Conservation (phyloP, 495 filamentous ascomycete genomes). For the Aspergillus carlsbadensis region DNA sequence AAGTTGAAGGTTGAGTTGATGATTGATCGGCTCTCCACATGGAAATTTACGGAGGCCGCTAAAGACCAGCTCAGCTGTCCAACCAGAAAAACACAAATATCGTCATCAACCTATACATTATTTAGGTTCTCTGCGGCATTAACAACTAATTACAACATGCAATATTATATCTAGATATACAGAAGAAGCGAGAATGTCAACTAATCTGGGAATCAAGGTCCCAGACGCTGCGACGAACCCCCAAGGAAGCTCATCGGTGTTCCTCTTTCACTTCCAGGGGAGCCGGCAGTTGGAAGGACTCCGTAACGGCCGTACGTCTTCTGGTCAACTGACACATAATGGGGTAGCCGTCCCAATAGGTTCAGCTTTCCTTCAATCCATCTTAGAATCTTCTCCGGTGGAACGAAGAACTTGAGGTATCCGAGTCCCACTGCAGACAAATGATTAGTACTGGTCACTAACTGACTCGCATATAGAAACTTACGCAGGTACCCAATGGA, state of each 20-base stretch:
- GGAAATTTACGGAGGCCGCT: slow-evolving; percentile 28
- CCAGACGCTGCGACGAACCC: slow-evolving; percentile 59
- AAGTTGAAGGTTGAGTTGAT: slow-evolving; percentile 1
- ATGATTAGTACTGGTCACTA: slow-evolving; percentile 14
- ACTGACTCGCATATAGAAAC: slow-evolving; percentile 20
- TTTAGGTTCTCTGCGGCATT: slow-evolving; percentile 15
- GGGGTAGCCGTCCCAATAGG: slow-evolving; percentile 74
- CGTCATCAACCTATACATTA: slow-evolving; percentile 16
- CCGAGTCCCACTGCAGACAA: slow-evolving; percentile 66
- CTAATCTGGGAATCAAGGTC: slow-evolving; percentile 42
- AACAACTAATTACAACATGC: slow-evolving; percentile 15
- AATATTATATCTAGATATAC: slow-evolving; percentile 30
- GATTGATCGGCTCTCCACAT: slow-evolving; percentile 10
- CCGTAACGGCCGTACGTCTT: slow-evolving; percentile 96
- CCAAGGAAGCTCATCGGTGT: slow-evolving; percentile 60
- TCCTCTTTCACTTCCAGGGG: slow-evolving; percentile 33
- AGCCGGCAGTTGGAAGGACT: slow-evolving; percentile 65
- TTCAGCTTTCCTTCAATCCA: slow-evolving; percentile 86
- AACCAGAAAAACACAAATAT: background rate
- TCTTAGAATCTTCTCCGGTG: slow-evolving; percentile 75
- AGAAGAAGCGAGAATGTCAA: slow-evolving; percentile 31
- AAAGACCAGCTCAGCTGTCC: slow-evolving; percentile 24
- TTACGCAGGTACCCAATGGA: slow-evolving; percentile 81
- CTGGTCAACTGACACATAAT: slow-evolving; percentile 90
- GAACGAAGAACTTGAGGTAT: slow-evolving; percentile 80